phyloP scores from a whole-genome alignment of 345 rosid genomes.

The Pugionium dolabratum region DNA sequence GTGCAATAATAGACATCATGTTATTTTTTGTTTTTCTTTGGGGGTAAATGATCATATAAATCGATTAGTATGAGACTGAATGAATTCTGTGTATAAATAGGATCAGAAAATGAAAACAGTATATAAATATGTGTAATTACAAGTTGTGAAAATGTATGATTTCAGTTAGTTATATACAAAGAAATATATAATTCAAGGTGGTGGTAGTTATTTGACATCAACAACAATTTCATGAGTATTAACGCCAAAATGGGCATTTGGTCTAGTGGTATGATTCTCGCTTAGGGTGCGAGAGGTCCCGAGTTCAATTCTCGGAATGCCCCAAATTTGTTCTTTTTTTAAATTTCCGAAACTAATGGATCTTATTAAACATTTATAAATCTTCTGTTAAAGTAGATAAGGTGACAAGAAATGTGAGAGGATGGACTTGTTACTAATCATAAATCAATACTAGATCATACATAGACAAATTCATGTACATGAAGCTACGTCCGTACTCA shows the following conservation, averaged over 20 bases:
- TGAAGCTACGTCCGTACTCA: no score
- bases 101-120: not conserved
- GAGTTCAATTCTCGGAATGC: conserved; percentile 82
- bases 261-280: conserved; percentile 94
- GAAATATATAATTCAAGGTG: not conserved
- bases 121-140: conserved; percentile 1
- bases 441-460: no score
- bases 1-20: conserved; percentile 10
- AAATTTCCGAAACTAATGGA: no score
- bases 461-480: no score
- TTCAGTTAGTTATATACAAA: not conserved
- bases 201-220: no score
- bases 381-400: no score
- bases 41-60: not conserved
- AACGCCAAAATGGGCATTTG: conserved; percentile 46
- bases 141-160: not conserved
- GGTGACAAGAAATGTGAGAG: no score
- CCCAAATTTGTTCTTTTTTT: not conserved
- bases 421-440: no score
- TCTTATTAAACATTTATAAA: no score
- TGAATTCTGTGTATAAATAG: conserved; percentile 11
- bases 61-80: conserved; percentile 23
- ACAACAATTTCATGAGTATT: no score
- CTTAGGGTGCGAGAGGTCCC: conserved; percentile 89
- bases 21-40: no score